Evolutionary conservation across 2,329 filamentous ascomycete species (phyloP), one percentile per base, ranked within the genome.

Genomic region (Pyrenophora graminea): DNA sequence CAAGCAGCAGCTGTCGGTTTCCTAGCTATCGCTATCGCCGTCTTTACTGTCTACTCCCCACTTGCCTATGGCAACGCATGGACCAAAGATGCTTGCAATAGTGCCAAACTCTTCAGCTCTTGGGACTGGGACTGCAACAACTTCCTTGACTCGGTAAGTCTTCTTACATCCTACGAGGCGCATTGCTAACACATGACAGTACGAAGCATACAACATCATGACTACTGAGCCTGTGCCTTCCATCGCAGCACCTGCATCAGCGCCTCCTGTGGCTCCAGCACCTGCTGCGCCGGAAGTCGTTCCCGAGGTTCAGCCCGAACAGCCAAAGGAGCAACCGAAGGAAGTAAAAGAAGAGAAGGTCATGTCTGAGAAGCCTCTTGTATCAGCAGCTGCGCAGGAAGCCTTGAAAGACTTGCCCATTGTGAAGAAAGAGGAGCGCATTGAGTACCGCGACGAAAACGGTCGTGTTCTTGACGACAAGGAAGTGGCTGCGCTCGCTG

Each of bases 101-200:
- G 85, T 49, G 87, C 94, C 55, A 97, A 97, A 80, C 79, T 99
- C 10, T 87, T 97, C 70, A 79, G 82, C 51, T 87, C 85, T 1
- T 99, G 94, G 94, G 94, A 99, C 72, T 99, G 93, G 83, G 94
- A 99, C 75, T 99, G 94, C 83, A 96, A 96, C 74, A 92, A 84
- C 53, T 99, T 99, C 79, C 80, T 88, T 64, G 86, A 87, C 60
- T 86, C 85, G 70, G 92, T 97, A 86, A 89, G 90, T 87, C 40
- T 31, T 12, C 23, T 27, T 8, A 23, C 9, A 4, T 37, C 12
- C 13, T 19, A 6, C 56, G 50, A 57, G 58, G 50, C 37, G 21
- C 30, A 6, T 33, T 6, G 10, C 56, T 64, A 48, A 64, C 48
- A 19, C 2, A 30, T 21, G 15, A 5, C 17, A 71, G 65, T 71